A percentile compares a stretch with the other conserved stretches of the same genome.
Conservation (phyloP, 1,284 basidiomycete genomes). For the Marasmius fiardii region DNA sequence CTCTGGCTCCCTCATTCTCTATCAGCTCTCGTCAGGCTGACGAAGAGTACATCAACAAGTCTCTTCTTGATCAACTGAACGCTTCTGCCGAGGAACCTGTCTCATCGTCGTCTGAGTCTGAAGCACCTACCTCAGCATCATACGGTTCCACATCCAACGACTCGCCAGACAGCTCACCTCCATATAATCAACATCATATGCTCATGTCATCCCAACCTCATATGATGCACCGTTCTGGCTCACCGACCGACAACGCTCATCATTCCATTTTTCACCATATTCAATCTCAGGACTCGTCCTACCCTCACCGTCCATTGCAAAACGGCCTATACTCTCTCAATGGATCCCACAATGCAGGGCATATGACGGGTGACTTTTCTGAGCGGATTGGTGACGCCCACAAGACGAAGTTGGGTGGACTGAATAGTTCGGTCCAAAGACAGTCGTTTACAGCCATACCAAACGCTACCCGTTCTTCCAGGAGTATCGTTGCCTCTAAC, state of each 20-base stretch:
- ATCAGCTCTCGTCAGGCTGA: conserved; percentile 42
- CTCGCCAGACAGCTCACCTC: conserved; percentile 54
- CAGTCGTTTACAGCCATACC: conserved; percentile 33
- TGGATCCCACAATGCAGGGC: conserved; percentile 32
- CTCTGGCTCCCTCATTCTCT: conserved; percentile 56
- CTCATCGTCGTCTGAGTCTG: conserved; percentile 47
- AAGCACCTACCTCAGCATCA: conserved; percentile 42
- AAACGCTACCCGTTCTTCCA: conserved; percentile 32
- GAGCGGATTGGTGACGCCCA: conserved; percentile 28
- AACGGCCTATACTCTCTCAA: conserved; percentile 27
- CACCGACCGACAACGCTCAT: conserved; percentile 37
- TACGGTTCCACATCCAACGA: conserved; percentile 44
- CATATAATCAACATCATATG: conserved; percentile 47
- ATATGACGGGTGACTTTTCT: conserved; percentile 29
- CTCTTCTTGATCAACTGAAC: conserved; percentile 74
- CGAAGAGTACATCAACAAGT: conserved; percentile 82
- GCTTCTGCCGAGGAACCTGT: conserved; percentile 75
- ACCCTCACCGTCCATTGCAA: conserved; percentile 23
- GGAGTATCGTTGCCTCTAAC: conserved; percentile 29
- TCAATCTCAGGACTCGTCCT: conserved; percentile 28
- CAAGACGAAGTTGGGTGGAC: conserved; percentile 38
- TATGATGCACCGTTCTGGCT: conserved; percentile 43
- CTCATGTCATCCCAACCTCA: conserved; percentile 42
- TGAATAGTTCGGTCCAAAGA: conserved; percentile 35
- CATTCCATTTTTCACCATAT: conserved; percentile 31